phyloP scores from a whole-genome alignment of 257 asterid species.

The Linaria vulgaris region DNA sequence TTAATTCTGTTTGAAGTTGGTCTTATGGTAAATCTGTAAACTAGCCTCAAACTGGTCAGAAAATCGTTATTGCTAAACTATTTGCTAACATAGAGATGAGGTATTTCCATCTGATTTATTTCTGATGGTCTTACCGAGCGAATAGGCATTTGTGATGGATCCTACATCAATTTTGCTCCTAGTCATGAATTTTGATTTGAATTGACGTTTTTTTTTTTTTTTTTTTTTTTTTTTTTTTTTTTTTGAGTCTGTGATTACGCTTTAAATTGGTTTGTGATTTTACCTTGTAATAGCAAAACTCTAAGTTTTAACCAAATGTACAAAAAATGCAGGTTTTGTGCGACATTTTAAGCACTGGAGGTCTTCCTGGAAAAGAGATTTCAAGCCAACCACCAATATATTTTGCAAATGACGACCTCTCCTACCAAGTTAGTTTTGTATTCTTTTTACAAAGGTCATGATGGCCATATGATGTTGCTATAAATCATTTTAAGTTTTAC shows the following conservation, averaged over 20 bases:
- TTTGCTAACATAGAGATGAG: neutral
- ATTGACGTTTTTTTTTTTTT: constrained; percentile 3
- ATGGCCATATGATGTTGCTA: constrained; percentile 9
- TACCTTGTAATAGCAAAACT: constrained; percentile 6
- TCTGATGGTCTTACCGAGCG: constrained; percentile 1
- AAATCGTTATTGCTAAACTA: neutral
- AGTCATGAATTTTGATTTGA: neutral
- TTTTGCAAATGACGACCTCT: constrained; percentile 90
- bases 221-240: constrained; percentile 7
- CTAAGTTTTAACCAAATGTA: constrained; percentile 21
- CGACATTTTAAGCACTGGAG: constrained; percentile 92
- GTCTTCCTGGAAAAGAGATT: constrained; percentile 80
- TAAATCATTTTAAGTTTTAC: neutral
- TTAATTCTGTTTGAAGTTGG: neutral
- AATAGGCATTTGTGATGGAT: neutral
- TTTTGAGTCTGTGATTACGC: constrained; percentile 13
- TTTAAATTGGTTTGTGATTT: constrained; percentile 17
- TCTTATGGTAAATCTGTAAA: neutral
- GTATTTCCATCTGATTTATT: neutral
- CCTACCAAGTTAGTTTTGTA: constrained; percentile 66
- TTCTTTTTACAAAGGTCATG: constrained; percentile 5
- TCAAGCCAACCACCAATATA: constrained; percentile 79
- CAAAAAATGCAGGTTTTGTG: constrained; percentile 67
- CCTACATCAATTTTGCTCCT: too few species aligned
- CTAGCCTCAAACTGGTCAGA: neutral